phyloP scores from a whole-genome alignment of 2,329 filamentous ascomycete species.

The Atkinsonella texensis region DNA sequence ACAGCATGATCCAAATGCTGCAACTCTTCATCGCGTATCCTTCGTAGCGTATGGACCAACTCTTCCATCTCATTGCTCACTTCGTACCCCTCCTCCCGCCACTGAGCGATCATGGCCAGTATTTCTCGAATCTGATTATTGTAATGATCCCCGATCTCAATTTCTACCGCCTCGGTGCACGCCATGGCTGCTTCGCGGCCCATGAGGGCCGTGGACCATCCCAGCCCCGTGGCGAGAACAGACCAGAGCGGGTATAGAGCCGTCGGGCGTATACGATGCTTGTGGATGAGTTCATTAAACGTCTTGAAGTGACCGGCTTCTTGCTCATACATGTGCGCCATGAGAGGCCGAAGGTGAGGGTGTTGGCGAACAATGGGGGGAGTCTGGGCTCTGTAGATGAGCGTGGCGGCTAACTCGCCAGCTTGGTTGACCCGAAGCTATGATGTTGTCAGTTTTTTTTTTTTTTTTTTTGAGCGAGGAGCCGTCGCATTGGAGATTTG shows the following conservation, averaged over 20 bases:
- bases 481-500: not conserved
- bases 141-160: constrained; percentile 93
- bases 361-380: constrained; percentile 68
- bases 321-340: constrained; percentile 98
- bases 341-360: constrained; percentile 77
- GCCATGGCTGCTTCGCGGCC: constrained; percentile 95
- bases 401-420: constrained; percentile 88
- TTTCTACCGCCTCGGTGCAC: constrained; percentile 96
- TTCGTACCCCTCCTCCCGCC: constrained; percentile 67
- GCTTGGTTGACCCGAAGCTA: constrained; percentile 92
- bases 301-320: constrained; percentile 77
- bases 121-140: constrained; percentile 80
- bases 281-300: constrained; percentile 73
- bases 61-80: constrained; percentile 65
- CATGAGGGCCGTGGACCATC: constrained; percentile 81
- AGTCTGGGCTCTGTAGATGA: constrained; percentile 86
- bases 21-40: constrained; percentile 88
- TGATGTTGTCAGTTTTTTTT: not conserved
- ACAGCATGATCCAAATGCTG: constrained; percentile 95
- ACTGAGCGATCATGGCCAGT: constrained; percentile 66
- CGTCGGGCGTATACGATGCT: constrained; percentile 83
- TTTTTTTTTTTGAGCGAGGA: too few species aligned
- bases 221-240: constrained; percentile 64
- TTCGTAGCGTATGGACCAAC: constrained; percentile 61
- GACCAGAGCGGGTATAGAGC: constrained; percentile 89